phyloP scores from a whole-genome alignment of 2,329 filamentous ascomycete species.

The Aureobasidium sp. region DNA sequence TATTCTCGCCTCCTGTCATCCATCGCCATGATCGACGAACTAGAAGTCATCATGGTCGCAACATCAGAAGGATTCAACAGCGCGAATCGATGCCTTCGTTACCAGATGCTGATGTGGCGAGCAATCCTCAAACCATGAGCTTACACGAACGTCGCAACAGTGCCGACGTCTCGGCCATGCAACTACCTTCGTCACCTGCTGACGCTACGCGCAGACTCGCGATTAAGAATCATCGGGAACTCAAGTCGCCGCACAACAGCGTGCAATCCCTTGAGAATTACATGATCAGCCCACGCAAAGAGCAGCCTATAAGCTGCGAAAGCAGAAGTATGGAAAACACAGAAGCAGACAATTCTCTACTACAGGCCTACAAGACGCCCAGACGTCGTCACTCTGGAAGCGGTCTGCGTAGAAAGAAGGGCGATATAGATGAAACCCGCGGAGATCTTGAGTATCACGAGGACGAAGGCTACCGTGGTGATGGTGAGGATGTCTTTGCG shows the following conservation, averaged over 20 bases:
- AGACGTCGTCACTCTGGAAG: constrained; percentile 79
- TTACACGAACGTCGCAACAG: constrained; percentile 32
- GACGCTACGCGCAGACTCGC: constrained; percentile 38
- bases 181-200: constrained; percentile 22
- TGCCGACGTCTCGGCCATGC: constrained; percentile 29
- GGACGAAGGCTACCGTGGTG: constrained; percentile 77
- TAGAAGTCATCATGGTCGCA: constrained; percentile 57
- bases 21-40: constrained; percentile 70
- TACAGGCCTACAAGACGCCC: constrained; percentile 22
- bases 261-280: constrained; percentile 9
- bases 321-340: constrained; percentile 14
- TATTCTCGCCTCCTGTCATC: constrained; percentile 77
- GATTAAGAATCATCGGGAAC: constrained; percentile 28
- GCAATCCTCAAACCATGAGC: not conserved
- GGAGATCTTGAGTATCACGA: constrained; percentile 88
- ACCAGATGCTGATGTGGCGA: not conserved
- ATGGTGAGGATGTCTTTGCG: constrained; percentile 63
- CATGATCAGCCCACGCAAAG: not conserved
- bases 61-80: constrained; percentile 31
- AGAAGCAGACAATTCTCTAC: constrained; percentile 10
- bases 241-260: constrained; percentile 9
- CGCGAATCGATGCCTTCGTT: constrained; percentile 14
- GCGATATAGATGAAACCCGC: constrained; percentile 58
- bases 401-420: constrained; percentile 64
- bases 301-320: not conserved